These are phyloP conservation scores for Epichloe typhina DNA, from an alignment of 2,329 filamentous ascomycete genomes.

Conservation along the genomic window DNA sequence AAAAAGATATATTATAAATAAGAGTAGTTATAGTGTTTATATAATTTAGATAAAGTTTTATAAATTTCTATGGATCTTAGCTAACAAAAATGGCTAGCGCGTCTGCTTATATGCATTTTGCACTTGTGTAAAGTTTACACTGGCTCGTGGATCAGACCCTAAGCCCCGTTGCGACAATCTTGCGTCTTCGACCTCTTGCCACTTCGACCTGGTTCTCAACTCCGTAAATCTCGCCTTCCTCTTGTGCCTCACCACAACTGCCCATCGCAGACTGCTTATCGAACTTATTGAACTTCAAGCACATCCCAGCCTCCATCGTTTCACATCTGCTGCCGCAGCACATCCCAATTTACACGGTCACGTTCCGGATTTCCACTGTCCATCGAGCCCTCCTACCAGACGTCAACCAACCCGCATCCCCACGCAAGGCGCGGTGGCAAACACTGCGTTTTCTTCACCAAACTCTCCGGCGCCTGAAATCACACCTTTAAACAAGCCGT, in stretches of 20 bases:
- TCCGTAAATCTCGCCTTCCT: background rate
- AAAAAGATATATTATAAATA: too few species aligned
- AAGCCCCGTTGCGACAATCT: background rate
- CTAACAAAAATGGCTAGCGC: too few species aligned
- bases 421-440: conserved; percentile 1
- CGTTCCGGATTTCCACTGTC: background rate
- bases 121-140: too few species aligned
- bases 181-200: background rate
- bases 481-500: conserved; percentile 87
- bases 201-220: background rate
- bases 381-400: background rate
- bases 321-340: background rate
- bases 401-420: background rate
- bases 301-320: background rate
- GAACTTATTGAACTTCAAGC: background rate
- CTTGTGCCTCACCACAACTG: background rate
- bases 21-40: too few species aligned
- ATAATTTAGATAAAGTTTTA: too few species aligned
- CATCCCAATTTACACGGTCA: background rate
- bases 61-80: too few species aligned
- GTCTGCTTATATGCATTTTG: too few species aligned
- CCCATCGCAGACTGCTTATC: too few species aligned
- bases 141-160: too few species aligned
- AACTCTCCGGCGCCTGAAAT: conserved; percentile 22
- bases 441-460: background rate